Evolutionary conservation across 2,329 filamentous ascomycete genomes (phyloP).

Genomic region (Calonectria pseudoreteaudii): DNA sequence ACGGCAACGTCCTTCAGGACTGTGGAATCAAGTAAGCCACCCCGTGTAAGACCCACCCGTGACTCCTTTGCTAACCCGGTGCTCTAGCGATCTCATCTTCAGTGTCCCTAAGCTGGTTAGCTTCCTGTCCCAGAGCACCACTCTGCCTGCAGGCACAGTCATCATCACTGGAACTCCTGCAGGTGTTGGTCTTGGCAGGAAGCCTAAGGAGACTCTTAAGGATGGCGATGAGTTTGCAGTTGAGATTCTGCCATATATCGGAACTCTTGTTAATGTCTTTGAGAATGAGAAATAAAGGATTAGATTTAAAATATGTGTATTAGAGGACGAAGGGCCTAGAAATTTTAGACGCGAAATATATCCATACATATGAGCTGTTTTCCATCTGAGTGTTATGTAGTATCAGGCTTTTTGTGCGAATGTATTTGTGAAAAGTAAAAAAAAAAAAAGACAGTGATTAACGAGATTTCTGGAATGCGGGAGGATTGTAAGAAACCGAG

Average conservation of each 20-base stretch:
- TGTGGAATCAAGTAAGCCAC: constrained; percentile 41
- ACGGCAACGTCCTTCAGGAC: constrained; percentile 54
- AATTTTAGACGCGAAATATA: neutral
- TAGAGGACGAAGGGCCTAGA: neutral
- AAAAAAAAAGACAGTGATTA: too few relatives aligned
- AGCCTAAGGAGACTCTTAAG: constrained; percentile 74
- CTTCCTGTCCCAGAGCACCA: constrained; percentile 71
- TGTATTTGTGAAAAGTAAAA: too few relatives aligned
- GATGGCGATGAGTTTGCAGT: constrained; percentile 70
- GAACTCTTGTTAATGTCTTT: constrained; percentile 53
- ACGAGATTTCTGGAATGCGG: neutral
- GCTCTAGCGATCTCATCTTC: constrained; percentile 70
- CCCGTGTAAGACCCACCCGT: too few relatives aligned
- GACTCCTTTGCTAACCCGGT: neutral
- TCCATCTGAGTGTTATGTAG: neutral
- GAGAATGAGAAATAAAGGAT: constrained; percentile 36
- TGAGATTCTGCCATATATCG: constrained; percentile 56
- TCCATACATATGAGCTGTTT: neutral
- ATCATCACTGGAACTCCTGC: constrained; percentile 77
- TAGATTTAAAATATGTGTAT: neutral
- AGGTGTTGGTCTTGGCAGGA: constrained; percentile 78
- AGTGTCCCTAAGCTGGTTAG: constrained; percentile 68
- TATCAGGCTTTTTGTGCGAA: neutral
- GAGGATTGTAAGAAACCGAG: too few relatives aligned
- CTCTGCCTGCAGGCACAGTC: constrained; percentile 70